Percentiles rank a stretch among this genome's conserved stretches.
These are phyloP conservation scores for Aaosphaeria arxii DNA, from an alignment of 2,329 filamentous ascomycete genomes.

Conservation along the genomic window DNA sequence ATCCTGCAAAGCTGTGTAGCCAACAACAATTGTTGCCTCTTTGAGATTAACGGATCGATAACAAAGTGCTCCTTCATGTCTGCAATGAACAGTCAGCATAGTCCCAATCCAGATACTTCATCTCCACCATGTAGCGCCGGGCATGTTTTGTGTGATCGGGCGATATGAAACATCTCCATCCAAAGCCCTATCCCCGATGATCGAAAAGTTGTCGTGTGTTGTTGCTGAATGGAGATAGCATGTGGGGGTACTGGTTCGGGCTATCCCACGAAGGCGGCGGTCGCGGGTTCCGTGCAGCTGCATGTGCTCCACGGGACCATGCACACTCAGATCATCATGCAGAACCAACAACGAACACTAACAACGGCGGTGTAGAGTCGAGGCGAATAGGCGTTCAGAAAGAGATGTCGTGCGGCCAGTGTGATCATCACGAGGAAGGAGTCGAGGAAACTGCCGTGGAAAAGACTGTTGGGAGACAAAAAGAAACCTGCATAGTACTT, in stretches of 20 bases:
- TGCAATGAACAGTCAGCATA: slow-evolving; percentile 26
- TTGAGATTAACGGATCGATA: slow-evolving; percentile 96
- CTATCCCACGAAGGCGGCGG: slow-evolving; percentile 18
- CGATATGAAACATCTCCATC: too few relatives aligned
- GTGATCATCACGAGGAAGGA: too few relatives aligned
- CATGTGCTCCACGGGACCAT: slow-evolving; percentile 17
- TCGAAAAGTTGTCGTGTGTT: background rate
- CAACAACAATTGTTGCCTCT: slow-evolving; percentile 93
- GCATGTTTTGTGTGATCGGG: too few relatives aligned
- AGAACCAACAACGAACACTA: slow-evolving; percentile 6
- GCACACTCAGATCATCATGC: slow-evolving; percentile 6
- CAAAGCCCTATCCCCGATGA: too few relatives aligned
- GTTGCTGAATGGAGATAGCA: slow-evolving; percentile 8
- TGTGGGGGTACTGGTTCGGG: slow-evolving; percentile 19
- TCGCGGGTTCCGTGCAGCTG: slow-evolving; percentile 6
- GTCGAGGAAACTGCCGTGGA: too few relatives aligned
- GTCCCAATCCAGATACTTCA: too few relatives aligned
- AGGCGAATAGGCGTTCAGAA: slow-evolving; percentile 5
- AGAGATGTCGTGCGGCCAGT: slow-evolving; percentile 6
- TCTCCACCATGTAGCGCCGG: too few relatives aligned
- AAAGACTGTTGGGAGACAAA: slow-evolving; percentile 2
- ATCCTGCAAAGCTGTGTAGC: slow-evolving; percentile 97
- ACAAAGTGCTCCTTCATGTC: slow-evolving; percentile 98
- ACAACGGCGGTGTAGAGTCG: slow-evolving; percentile 14
- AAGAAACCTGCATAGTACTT: slow-evolving; percentile 29